phyloP scores from a whole-genome alignment of 2,329 filamentous ascomycete species.

The Ophiostoma populinum region DNA sequence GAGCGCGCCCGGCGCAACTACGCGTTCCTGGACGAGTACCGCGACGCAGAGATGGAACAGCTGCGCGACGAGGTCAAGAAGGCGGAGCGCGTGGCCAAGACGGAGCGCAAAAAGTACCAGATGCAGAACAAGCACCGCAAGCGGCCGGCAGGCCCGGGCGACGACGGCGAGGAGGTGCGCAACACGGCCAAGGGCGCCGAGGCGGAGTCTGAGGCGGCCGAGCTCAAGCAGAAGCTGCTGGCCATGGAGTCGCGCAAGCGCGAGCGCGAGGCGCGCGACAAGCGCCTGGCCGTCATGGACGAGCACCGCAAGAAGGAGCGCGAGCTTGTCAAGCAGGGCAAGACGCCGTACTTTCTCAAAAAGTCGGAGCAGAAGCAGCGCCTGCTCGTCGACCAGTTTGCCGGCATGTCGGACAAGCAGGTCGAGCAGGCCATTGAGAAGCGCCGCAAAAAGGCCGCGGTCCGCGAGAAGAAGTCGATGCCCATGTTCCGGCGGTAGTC shows the following conservation, averaged over 20 bases:
- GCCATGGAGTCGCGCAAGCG: slow-evolving; percentile 67
- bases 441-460: slow-evolving; percentile 73
- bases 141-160: too few species aligned
- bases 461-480: slow-evolving; percentile 70
- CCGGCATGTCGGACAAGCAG: slow-evolving; percentile 70
- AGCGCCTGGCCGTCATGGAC: slow-evolving; percentile 49
- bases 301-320: slow-evolving; percentile 73
- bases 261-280: slow-evolving; percentile 50
- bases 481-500: slow-evolving; percentile 30
- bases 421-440: slow-evolving; percentile 72
- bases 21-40: slow-evolving; percentile 74
- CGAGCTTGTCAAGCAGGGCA: slow-evolving; percentile 70
- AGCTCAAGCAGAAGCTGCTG: slow-evolving; percentile 53
- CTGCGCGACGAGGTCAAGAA: slow-evolving; percentile 50
- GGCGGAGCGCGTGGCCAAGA: slow-evolving; percentile 27
- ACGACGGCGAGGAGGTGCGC: not conserved
- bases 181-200: slow-evolving; percentile 2
- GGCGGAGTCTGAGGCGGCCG: slow-evolving; percentile 35
- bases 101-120: slow-evolving; percentile 5
- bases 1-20: slow-evolving; percentile 54
- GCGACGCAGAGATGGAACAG: slow-evolving; percentile 63
- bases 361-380: slow-evolving; percentile 80
- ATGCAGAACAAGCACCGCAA: slow-evolving; percentile 22
- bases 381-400: slow-evolving; percentile 61
- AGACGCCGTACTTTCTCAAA: slow-evolving; percentile 89